Conservation (phyloP, 441 rosid species). For the Syzygium syzygioides region DNA sequence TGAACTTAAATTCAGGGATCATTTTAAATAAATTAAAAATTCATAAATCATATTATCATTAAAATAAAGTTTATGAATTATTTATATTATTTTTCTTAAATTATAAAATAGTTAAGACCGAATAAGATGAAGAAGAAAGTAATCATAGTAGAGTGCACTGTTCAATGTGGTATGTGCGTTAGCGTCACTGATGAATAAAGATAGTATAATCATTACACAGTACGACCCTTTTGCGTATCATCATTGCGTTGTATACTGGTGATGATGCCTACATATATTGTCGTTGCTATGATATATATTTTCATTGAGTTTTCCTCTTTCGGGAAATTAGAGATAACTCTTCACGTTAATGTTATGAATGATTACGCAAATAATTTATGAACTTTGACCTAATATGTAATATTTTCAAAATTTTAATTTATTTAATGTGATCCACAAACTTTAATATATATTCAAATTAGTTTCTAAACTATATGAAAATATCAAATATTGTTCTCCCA, state of each 20-base stretch:
- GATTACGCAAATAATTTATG: fast-evolving
- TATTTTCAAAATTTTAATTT: not conserved
- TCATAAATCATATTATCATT: no score
- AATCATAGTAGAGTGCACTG: fast-evolving
- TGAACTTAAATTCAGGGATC: no score
- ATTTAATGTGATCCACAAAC: fast-evolving
- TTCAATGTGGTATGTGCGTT: not conserved
- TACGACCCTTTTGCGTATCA: not conserved
- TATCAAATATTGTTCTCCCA: not conserved
- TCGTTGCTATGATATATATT: not conserved
- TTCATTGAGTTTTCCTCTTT: not conserved
- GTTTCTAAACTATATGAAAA: not conserved
- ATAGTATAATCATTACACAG: not conserved
- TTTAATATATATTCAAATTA: not conserved
- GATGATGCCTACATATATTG: not conserved
- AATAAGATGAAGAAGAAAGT: not conserved
- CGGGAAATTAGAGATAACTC: not conserved
- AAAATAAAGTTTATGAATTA: no score
- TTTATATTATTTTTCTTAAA: no score
- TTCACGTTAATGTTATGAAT: not conserved
- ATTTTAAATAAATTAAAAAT: no score
- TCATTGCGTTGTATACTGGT: not conserved
- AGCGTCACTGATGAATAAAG: not conserved
- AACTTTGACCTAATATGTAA: fast-evolving
- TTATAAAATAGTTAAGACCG: not conserved